Evolutionary conservation across 2,329 filamentous ascomycete genomes (phyloP), one percentile per base, ranked within the genome.

Genomic region (Berkeleyomyces basicola): DNA sequence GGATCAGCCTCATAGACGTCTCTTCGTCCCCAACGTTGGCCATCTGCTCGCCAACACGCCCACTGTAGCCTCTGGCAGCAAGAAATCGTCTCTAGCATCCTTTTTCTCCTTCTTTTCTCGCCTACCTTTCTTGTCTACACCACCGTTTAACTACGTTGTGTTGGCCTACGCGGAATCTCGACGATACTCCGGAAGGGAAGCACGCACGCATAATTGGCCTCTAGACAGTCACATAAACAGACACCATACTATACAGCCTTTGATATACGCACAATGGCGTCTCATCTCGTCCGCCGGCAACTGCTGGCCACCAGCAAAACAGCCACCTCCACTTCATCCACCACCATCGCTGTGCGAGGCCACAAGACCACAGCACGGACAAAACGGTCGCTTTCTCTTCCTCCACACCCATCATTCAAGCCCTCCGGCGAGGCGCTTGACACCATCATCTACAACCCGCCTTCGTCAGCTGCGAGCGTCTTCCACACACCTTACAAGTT

Each of bases 401-500:
- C 78, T 10, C 82, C 83, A 58, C 81, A 85, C 74, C 73, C 78
- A 44, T 82, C 81, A 67, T 85, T 86, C 72, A 73, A 82, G 47
- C 74, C 70, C 66, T 71, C 72, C 60, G 65, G 68, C 53, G 49
- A 67, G 47, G 65, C 70, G 43, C 67, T 71, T 49, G 60, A 67
- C 63, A 65, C 76, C 64, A 78, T 82, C 69, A 76, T 82, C 70
- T 82, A 79, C 74, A 82, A 81, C 73, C 80, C 80, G 47, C 80
- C 80, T 36, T 73, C 79, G 14, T 76, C 79, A 7, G 74, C 76
- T 63, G 74, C 79, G 2, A 79, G 80, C n/a, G 81, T 83, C 63
- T 77, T 77, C 68, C 79, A 85, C 73, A 86, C 83, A n/a, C 83
- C 83, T 63, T 79, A 83, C 73, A 80, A 83, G 70, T 86, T 86